Evolutionary conservation across 2,329 filamentous ascomycete species (phyloP).

Genomic region (Xylogone sp.): DNA sequence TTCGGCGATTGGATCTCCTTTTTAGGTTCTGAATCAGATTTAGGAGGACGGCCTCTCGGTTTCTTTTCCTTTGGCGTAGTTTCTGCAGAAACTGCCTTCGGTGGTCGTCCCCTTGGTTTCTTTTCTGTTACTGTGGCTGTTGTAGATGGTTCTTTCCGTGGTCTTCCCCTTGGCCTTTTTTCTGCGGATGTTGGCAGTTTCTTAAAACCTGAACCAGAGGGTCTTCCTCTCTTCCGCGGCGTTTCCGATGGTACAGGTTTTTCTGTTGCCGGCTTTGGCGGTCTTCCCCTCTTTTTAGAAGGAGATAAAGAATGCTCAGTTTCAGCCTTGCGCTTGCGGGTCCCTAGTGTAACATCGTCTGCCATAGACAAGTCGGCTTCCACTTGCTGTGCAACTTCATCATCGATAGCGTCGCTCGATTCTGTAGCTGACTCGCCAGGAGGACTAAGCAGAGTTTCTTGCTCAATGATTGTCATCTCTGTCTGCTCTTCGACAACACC

Average conservation of each 20-base stretch:
- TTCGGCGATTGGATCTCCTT: not conserved
- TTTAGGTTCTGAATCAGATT: not conserved
- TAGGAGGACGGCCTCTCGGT: no score
- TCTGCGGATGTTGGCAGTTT: not conserved
- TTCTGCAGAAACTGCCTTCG: no score
- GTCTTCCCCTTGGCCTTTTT: not conserved
- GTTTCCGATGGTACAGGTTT: not conserved
- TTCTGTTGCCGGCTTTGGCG: conserved; percentile 2
- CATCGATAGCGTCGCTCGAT: conserved; percentile 2
- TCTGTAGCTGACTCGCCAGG: conserved; percentile 1
- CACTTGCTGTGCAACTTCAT: conserved; percentile 1
- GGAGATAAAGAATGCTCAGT: not conserved
- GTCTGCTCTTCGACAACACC: not conserved
- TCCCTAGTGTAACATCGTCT: not conserved
- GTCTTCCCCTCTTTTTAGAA: conserved; percentile 10
- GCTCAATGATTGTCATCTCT: conserved; percentile 15
- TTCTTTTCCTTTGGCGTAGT: no score
- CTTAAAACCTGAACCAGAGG: conserved; percentile 1
- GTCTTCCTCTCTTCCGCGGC: conserved; percentile 5
- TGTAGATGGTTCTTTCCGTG: not conserved
- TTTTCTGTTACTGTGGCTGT: conserved; percentile 1
- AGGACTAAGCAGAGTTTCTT: conserved; percentile 7
- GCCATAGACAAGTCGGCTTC: not conserved
- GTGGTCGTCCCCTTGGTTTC: not conserved
- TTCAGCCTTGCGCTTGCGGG: conserved; percentile 1